phyloP scores from a whole-genome alignment of 805 yeast species.

The Cyberlindnera bimundalis region DNA sequence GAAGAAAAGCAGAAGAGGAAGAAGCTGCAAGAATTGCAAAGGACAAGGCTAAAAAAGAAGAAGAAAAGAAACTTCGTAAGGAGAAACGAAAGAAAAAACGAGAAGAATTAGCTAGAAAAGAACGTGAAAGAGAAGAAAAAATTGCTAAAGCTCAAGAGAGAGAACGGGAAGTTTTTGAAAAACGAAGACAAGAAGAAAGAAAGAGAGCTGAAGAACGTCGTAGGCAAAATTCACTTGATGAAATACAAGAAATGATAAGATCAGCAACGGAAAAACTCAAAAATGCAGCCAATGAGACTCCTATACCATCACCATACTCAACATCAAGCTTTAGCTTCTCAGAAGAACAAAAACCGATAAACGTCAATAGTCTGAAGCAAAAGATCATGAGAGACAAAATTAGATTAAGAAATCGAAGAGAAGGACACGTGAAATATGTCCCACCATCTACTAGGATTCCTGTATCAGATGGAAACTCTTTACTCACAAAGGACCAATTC shows the following conservation, averaged over 20 bases:
- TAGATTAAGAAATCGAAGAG: neutral
- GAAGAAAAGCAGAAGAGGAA: neutral
- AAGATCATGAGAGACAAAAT: conserved; percentile 2
- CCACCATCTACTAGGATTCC: too few relatives aligned
- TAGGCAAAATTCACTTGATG: conserved; percentile 3
- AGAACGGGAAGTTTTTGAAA: conserved; percentile 14
- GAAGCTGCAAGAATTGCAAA: neutral
- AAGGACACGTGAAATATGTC: too few relatives aligned
- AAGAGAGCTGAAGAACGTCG: conserved; percentile 9
- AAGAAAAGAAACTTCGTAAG: neutral
- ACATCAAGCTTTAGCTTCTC: too few relatives aligned
- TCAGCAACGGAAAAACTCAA: conserved; percentile 7
- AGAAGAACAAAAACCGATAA: too few relatives aligned
- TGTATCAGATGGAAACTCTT: neutral
- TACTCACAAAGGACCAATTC: conserved; percentile 12
- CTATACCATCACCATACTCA: neutral
- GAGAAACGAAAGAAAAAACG: conserved; percentile 2
- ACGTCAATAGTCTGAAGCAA: neutral
- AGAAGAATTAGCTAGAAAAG: conserved; percentile 2
- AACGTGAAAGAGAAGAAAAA: conserved; percentile 6
- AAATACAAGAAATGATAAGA: conserved; percentile 9
- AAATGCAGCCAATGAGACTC: neutral
- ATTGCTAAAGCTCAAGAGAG: conserved; percentile 8
- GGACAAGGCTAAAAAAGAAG: neutral
- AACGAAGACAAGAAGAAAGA: conserved; percentile 14